These are phyloP conservation scores for Corymbia calophylla DNA, from an alignment of 441 rosid genomes.

Conservation along the genomic window DNA sequence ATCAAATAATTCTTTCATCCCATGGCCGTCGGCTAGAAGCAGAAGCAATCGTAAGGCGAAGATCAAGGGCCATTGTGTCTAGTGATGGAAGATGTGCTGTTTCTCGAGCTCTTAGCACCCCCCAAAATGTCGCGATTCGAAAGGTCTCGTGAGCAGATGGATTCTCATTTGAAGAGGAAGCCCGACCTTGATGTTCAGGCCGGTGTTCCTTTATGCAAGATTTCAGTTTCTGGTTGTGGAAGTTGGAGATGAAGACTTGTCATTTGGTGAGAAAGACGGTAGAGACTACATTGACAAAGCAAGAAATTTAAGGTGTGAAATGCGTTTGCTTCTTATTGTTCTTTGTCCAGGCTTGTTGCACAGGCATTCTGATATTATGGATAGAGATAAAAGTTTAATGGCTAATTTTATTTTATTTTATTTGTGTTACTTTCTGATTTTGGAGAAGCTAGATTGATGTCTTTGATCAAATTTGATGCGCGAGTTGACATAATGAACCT, in stretches of 20 bases:
- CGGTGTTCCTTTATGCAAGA: background rate
- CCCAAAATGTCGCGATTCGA: background rate
- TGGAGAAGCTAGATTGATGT: background rate
- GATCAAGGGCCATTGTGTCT: background rate
- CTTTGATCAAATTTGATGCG: background rate
- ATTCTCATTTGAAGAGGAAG: background rate
- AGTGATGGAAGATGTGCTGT: background rate
- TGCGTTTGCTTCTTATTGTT: background rate
- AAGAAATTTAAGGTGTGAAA: background rate
- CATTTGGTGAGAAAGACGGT: background rate
- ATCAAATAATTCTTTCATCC: background rate
- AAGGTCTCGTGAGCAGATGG: background rate
- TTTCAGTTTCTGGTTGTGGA: background rate
- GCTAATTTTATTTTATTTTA: background rate
- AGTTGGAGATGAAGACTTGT: background rate
- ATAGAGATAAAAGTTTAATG: background rate
- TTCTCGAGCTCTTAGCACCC: background rate
- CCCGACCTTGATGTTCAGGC: background rate
- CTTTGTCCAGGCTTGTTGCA: background rate
- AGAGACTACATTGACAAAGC: background rate
- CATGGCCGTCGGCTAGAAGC: background rate
- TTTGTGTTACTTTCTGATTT: background rate
- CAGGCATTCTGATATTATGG: background rate
- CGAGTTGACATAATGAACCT: background rate
- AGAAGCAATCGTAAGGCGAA: background rate